These are phyloP conservation scores for Pseudoneurospora amorphoporcata DNA, from an alignment of 495 filamentous ascomycete genomes.

Conservation along the genomic window DNA sequence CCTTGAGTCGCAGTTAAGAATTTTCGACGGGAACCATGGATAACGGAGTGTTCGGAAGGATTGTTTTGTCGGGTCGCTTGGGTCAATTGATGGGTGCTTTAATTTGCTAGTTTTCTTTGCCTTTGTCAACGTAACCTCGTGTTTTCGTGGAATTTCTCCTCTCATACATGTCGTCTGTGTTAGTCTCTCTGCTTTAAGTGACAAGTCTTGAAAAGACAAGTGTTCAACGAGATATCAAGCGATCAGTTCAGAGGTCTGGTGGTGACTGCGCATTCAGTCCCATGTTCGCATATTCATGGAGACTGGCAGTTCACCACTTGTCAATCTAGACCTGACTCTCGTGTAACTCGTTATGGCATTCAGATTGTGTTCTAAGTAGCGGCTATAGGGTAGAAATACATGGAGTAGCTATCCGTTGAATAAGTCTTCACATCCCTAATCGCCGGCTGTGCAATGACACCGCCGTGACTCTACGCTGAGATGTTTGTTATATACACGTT, in stretches of 20 bases:
- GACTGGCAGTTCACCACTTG: neutral
- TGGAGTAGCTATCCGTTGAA: neutral
- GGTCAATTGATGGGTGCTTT: neutral
- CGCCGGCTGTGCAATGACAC: neutral
- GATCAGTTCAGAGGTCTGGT: neutral
- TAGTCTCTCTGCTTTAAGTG: neutral
- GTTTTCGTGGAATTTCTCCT: neutral
- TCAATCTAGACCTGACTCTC: neutral
- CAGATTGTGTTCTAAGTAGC: neutral
- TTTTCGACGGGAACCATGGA: constrained; percentile 10
- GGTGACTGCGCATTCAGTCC: neutral
- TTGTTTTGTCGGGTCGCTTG: neutral
- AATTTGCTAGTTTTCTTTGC: neutral
- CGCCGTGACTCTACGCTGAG: neutral
- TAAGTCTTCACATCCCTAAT: neutral
- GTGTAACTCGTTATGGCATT: neutral
- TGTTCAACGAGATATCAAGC: neutral
- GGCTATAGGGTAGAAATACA: neutral
- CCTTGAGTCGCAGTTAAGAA: neutral
- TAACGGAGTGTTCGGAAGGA: neutral
- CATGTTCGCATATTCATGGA: neutral
- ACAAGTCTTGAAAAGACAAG: neutral
- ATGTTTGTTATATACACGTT: no score
- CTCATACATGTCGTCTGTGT: neutral
- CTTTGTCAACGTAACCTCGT: neutral